These are phyloP conservation scores for Durotheca rogersii DNA, from an alignment of 495 filamentous ascomycete genomes.

Conservation along the genomic window DNA sequence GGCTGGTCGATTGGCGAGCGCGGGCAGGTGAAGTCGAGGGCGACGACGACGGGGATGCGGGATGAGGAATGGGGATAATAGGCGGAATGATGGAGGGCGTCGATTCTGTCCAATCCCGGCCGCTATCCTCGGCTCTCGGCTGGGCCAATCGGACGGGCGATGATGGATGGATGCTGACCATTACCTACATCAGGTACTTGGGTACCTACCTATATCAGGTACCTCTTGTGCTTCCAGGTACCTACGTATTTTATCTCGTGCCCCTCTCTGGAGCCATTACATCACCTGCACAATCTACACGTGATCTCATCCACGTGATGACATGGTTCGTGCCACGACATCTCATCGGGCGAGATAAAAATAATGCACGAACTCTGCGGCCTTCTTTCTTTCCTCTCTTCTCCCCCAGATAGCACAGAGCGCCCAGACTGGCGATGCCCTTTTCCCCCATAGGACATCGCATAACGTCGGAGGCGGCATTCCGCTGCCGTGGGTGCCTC, in stretches of 20 bases:
- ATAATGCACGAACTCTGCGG: not conserved
- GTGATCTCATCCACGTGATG: no score
- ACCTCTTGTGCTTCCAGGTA: slow-evolving; percentile 21
- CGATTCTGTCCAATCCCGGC: slow-evolving; percentile 21
- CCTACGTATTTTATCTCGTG: no score
- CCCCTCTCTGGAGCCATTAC: no score
- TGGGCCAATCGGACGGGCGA: slow-evolving; percentile 15
- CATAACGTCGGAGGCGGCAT: slow-evolving; percentile 40
- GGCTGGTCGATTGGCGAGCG: not conserved
- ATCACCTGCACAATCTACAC: no score
- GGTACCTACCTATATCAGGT: slow-evolving; percentile 9
- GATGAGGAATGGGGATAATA: no score
- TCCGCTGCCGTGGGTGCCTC: slow-evolving; percentile 42
- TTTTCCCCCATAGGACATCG: slow-evolving; percentile 37
- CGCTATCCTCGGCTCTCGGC: slow-evolving; percentile 26
- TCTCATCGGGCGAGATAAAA: slow-evolving; percentile 7
- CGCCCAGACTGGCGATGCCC: slow-evolving; percentile 40
- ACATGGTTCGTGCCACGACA: slow-evolving; percentile 23
- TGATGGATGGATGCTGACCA: slow-evolving; percentile 21
- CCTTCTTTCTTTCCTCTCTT: slow-evolving; percentile 34
- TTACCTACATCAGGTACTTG: not conserved
- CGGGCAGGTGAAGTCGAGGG: not conserved
- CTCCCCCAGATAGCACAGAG: slow-evolving; percentile 53
- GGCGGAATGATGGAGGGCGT: slow-evolving; percentile 10
- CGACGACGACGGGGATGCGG: slow-evolving; percentile 7